Base-by-base conservation (phyloP, 306 rosid species). In the Nissolia schottii region DNA sequence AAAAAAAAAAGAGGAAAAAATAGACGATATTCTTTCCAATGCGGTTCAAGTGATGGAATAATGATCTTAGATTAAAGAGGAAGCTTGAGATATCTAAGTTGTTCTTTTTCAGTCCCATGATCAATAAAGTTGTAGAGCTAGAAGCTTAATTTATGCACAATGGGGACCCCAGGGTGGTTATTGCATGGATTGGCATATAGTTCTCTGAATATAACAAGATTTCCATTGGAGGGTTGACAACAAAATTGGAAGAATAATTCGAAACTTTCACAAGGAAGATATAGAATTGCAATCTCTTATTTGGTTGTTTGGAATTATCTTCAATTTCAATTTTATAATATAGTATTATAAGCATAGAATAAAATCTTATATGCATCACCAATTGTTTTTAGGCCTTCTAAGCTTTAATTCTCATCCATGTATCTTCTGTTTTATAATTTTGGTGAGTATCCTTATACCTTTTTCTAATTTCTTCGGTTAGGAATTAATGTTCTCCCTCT, bases 201-300 rank as follows among this genome's bases (percentile, higher is more conserved):
- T 57, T 58, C n/a, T 32, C 1, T 55, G 31, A 58, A 35, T 15
- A 48, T 70, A 15, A 78, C 53, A 61, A 58, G 67, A 58, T 59
- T 75, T 82, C 66, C 63, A 34, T 18, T 64, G 74, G 70, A 71
- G 71, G 82, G 84, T 79, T 71, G 74, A 40, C 43, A 77, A 35
- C 48, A 64, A 24, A 34, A 60, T 58, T 69, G 27, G 34, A 70
- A 63, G 79, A 67, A 79, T 78, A 27, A 58, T 71, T 67, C 55
- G 23, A 51, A 81, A 71, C 63, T 76, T 76, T 51, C 45, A 6
- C 45, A 67, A 67, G 62, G 4, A 43, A n/a, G n/a, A 54, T 14
- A 35, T 23, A 31, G 57, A 43, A 43, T 22, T 55, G 43, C 34
- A 70, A 64, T 75, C 15, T 60, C 16, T 23, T 45, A 3, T 45